Evolutionary conservation across 495 filamentous ascomycete genomes (phyloP).

Genomic region (Lophiotrema nucula): DNA sequence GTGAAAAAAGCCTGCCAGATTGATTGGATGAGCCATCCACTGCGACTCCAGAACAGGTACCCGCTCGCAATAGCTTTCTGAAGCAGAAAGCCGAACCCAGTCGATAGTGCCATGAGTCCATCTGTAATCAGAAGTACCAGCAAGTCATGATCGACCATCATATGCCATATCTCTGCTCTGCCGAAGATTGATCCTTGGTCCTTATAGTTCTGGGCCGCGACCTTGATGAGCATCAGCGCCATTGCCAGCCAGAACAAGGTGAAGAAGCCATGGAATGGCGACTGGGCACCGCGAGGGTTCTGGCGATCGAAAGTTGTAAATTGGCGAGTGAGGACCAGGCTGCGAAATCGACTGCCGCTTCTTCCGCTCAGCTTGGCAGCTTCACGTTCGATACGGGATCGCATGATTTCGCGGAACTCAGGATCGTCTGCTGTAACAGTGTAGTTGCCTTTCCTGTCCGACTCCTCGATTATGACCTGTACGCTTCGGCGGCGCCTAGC

Average conservation of each 20-base stretch:
- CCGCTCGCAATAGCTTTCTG: slow-evolving; percentile 56
- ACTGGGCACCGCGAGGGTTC: slow-evolving; percentile 55
- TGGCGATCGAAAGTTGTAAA: slow-evolving; percentile 71
- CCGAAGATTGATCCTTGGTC: slow-evolving; percentile 62
- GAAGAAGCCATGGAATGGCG: slow-evolving; percentile 73
- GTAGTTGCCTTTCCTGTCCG: slow-evolving; percentile 48
- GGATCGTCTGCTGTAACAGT: slow-evolving; percentile 58
- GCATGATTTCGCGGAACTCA: slow-evolving; percentile 53
- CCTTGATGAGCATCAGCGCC: slow-evolving; percentile 58
- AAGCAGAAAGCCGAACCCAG: slow-evolving; percentile 57
- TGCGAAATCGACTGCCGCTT: slow-evolving; percentile 50
- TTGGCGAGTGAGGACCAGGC: slow-evolving; percentile 65
- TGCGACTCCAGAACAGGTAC: slow-evolving; percentile 59
- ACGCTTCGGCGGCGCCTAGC: slow-evolving; percentile 38
- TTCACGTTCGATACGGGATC: slow-evolving; percentile 48
- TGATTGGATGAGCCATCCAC: slow-evolving; percentile 69
- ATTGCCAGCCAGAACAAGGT: slow-evolving; percentile 73
- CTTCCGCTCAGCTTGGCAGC: slow-evolving; percentile 38
- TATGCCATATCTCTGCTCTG: slow-evolving; percentile 62
- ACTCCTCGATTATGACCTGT: slow-evolving; percentile 49
- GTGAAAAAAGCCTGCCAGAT: slow-evolving; percentile 66
- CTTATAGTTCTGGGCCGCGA: slow-evolving; percentile 64
- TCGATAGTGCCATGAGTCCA: slow-evolving; percentile 60
- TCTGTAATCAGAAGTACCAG: slow-evolving; percentile 64
- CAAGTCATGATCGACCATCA: slow-evolving; percentile 68